These are phyloP conservation scores for Naegleria fowleri DNA, from an alignment of 208 protist species.

Conservation along the genomic window DNA sequence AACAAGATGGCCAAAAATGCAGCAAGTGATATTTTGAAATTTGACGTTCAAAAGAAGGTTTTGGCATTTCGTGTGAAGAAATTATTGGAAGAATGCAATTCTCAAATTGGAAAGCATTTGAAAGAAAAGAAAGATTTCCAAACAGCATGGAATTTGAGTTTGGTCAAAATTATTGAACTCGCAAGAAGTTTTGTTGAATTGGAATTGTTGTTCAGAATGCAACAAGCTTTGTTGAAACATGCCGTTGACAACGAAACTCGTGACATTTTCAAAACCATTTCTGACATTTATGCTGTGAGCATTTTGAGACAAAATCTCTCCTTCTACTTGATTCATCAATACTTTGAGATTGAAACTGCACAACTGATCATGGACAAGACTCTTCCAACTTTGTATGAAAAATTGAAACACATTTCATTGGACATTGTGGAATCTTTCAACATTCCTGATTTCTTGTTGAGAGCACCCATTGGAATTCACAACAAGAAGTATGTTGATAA, in stretches of 20 bases:
- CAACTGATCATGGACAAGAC: neutral
- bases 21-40: neutral
- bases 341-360: neutral
- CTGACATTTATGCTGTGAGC: neutral
- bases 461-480: slow-evolving; percentile 43
- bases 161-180: neutral
- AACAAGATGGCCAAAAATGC: neutral
- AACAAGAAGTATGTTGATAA: neutral
- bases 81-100: neutral
- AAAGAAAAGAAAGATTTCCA: neutral
- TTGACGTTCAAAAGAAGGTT: neutral
- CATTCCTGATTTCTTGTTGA: slow-evolving; percentile 49
- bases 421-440: slow-evolving; percentile 49
- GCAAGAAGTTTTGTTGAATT: neutral
- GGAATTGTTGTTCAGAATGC: neutral
- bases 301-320: neutral
- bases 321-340: neutral
- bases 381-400: neutral
- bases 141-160: neutral
- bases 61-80: neutral
- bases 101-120: neutral
- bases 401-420: neutral
- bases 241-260: neutral
- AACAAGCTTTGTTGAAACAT: neutral
- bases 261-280: neutral